Conservation (phyloP, 345 rosid genomes). For the Streptanthus diversifolius region DNA sequence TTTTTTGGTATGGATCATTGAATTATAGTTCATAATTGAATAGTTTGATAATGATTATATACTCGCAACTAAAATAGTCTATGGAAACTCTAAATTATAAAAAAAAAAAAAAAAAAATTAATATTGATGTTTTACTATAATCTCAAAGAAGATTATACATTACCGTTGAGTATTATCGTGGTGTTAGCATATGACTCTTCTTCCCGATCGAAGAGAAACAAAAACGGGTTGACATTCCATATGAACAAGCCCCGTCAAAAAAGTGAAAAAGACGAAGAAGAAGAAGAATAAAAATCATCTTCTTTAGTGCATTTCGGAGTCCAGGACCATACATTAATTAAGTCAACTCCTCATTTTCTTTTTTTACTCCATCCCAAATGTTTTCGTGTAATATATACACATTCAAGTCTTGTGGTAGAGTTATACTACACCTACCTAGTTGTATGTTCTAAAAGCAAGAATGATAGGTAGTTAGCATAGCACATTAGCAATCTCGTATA, state of each 20-base stretch:
- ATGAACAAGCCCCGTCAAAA: neutral
- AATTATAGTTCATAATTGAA: neutral
- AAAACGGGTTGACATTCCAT: neutral
- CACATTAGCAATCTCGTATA: neutral
- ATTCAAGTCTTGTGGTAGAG: neutral
- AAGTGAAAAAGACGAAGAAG: neutral
- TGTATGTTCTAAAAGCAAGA: neutral
- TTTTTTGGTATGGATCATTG: neutral
- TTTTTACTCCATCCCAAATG: slow-evolving; percentile 15
- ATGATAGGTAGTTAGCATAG: neutral
- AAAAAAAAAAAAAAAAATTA: too few species aligned
- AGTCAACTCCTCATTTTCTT: slow-evolving; percentile 2
- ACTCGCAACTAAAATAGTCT: neutral
- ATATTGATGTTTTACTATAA: too few species aligned
- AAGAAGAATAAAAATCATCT: neutral
- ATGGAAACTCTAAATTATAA: neutral
- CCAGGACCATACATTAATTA: slow-evolving; percentile 15
- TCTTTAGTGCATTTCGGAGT: slow-evolving; percentile 14
- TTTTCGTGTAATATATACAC: neutral
- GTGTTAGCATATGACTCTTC: neutral
- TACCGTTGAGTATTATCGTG: neutral
- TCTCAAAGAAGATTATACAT: neutral
- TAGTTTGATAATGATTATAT: neutral
- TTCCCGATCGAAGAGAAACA: neutral
- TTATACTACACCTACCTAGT: neutral